Conservation (phyloP, 768 basidiomycete species). For the Kondoa malvinella region DNA sequence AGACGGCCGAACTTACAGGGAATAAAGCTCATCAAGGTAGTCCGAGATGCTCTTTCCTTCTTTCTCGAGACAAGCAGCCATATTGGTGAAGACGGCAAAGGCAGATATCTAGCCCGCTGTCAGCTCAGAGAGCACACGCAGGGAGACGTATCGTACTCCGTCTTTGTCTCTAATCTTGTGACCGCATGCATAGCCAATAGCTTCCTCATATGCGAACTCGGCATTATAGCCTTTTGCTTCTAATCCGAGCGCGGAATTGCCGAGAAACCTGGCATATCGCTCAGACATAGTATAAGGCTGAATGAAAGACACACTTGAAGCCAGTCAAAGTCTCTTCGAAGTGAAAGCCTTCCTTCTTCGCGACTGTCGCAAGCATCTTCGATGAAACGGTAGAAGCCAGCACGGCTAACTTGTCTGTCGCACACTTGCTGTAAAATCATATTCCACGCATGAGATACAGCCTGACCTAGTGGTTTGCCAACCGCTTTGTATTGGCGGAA, state of each 20-base stretch:
- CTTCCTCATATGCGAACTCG: slow-evolving; percentile 76
- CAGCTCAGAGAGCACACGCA: neutral
- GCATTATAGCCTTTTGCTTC: slow-evolving; percentile 51
- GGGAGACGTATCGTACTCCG: slow-evolving; percentile 43
- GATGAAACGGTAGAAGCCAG: slow-evolving; percentile 80
- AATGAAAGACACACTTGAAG: slow-evolving; percentile 50
- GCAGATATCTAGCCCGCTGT: slow-evolving; percentile 22
- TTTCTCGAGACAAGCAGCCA: slow-evolving; percentile 38
- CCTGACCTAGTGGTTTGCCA: slow-evolving; percentile 37
- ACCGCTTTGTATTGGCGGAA: slow-evolving; percentile 37
- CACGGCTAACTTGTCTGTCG: slow-evolving; percentile 52
- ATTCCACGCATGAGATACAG: neutral
- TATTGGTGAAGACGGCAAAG: slow-evolving; percentile 20
- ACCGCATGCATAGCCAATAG: slow-evolving; percentile 81
- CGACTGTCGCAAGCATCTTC: slow-evolving; percentile 71
- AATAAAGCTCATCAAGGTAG: slow-evolving; percentile 40
- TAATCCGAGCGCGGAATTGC: slow-evolving; percentile 57
- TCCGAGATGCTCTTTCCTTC: slow-evolving; percentile 42
- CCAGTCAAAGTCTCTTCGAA: slow-evolving; percentile 77
- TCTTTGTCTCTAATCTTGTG: slow-evolving; percentile 57
- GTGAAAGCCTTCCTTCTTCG: slow-evolving; percentile 55
- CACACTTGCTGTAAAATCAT: neutral
- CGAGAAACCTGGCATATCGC: slow-evolving; percentile 34
- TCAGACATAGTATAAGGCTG: neutral
- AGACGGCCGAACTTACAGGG: slow-evolving; percentile 50